Conservation (phyloP, 202 grass and related monocot species). For the Carex sylvatica region DNA sequence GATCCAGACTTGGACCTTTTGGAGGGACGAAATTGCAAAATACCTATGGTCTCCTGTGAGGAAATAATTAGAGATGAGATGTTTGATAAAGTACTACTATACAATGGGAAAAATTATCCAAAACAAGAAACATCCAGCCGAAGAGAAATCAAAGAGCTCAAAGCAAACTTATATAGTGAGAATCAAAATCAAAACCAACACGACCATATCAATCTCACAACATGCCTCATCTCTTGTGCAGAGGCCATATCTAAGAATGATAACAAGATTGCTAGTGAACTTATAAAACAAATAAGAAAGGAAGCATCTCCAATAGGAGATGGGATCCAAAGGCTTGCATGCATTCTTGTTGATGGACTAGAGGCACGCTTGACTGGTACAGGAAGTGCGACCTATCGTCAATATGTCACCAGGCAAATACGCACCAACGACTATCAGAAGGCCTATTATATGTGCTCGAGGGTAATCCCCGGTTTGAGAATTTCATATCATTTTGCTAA, state of each 20-base stretch:
- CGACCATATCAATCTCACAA: conserved; percentile 45
- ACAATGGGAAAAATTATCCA: neutral
- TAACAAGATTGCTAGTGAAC: conserved; percentile 28
- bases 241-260: conserved; percentile 45
- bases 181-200: conserved; percentile 33
- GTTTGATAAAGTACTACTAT: conserved; percentile 46
- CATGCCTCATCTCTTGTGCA: conserved; percentile 51
- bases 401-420: neutral
- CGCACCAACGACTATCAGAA: conserved; percentile 28
- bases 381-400: conserved; percentile 35
- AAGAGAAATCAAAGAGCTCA: conserved; percentile 18
- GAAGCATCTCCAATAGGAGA: conserved; percentile 41
- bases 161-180: conserved; percentile 16
- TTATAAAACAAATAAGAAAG: conserved; percentile 40
- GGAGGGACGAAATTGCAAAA: conserved; percentile 35
- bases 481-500: conserved; percentile 47
- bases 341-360: conserved; percentile 44
- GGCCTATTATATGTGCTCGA: conserved; percentile 25
- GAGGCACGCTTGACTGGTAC: conserved; percentile 47
- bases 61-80: conserved; percentile 38
- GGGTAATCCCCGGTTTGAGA: conserved; percentile 30
- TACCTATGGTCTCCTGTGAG: conserved; percentile 18
- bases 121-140: conserved; percentile 11
- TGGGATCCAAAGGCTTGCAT: conserved; percentile 54
- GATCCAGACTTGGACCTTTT: conserved; percentile 27